Evolutionary conservation across 2,329 filamentous ascomycete species (phyloP).

Genomic region (Beauveria bassiana): DNA sequence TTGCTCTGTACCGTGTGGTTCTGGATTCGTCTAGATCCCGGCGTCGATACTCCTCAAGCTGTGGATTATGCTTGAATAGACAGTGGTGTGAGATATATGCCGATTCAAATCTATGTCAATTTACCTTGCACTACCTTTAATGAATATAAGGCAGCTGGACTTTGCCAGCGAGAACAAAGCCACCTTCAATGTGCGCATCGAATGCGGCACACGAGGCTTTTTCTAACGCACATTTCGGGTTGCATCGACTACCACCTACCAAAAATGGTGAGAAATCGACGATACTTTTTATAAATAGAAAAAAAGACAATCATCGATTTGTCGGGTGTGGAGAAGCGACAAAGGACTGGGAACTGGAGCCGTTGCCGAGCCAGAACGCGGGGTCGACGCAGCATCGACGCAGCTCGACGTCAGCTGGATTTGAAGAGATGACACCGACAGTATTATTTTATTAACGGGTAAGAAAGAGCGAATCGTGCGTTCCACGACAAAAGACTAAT

Average conservation of each 20-base stretch:
- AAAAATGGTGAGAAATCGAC: background rate
- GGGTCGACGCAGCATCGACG: background rate
- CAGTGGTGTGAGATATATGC: background rate
- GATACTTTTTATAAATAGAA: too few species aligned
- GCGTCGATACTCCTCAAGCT: background rate
- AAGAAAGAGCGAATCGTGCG: background rate
- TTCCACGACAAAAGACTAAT: background rate
- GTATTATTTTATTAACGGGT: background rate
- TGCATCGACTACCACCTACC: slow-evolving; percentile 8
- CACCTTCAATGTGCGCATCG: too few species aligned
- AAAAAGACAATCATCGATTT: background rate
- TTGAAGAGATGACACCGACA: background rate
- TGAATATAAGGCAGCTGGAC: background rate
- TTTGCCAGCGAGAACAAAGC: background rate
- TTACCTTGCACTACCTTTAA: too few species aligned
- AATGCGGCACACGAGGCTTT: background rate
- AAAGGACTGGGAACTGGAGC: background rate
- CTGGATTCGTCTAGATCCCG: background rate
- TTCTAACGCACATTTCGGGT: background rate
- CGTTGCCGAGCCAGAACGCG: background rate
- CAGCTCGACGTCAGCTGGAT: background rate
- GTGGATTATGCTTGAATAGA: background rate
- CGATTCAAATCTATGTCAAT: background rate
- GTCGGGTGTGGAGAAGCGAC: background rate
- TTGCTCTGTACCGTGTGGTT: background rate